These are phyloP conservation scores for Calonectria naviculata DNA, from an alignment of 2,329 filamentous ascomycete genomes.

Conservation along the genomic window DNA sequence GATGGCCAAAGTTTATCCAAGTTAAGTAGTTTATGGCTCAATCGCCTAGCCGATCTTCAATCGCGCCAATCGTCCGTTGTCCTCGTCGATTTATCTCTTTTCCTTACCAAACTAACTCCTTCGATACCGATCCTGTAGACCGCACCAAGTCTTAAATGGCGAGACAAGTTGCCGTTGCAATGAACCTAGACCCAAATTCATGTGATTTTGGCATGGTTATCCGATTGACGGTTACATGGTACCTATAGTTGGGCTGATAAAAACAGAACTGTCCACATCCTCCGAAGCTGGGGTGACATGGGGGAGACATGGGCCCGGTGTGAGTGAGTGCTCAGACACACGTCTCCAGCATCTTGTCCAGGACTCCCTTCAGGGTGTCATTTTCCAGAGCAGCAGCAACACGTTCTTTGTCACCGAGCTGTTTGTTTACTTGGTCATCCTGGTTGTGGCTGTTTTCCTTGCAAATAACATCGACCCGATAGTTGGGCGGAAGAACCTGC, in stretches of 20 bases:
- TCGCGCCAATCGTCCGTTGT: slow-evolving; percentile 32
- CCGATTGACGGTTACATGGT: slow-evolving; percentile 14
- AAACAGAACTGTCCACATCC: slow-evolving; percentile 5
- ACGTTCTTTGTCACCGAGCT: slow-evolving; percentile 94
- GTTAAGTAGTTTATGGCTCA: slow-evolving; percentile 26
- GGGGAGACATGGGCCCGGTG: not conserved
- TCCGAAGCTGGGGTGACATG: not conserved
- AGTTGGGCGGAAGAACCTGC: slow-evolving; percentile 90
- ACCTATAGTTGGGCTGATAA: slow-evolving; percentile 6
- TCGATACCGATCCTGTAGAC: not conserved
- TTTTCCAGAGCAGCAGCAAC: slow-evolving; percentile 97
- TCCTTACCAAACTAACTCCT: slow-evolving; percentile 17
- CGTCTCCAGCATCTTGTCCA: slow-evolving; percentile 94
- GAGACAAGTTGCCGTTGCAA: not conserved
- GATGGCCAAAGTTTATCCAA: slow-evolving; percentile 36
- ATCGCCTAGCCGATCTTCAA: slow-evolving; percentile 20
- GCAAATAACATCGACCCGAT: slow-evolving; percentile 90
- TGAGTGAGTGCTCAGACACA: slow-evolving; percentile 67
- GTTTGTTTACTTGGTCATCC: slow-evolving; percentile 96
- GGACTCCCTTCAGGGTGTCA: slow-evolving; percentile 85
- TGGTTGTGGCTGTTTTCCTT: slow-evolving; percentile 97
- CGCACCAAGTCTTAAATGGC: not conserved
- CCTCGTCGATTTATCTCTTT: slow-evolving; percentile 15
- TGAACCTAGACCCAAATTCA: not conserved
- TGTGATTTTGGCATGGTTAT: slow-evolving; percentile 15